Conservation (phyloP, 2,329 filamentous ascomycete species). For the Fusarium floridanum region DNA sequence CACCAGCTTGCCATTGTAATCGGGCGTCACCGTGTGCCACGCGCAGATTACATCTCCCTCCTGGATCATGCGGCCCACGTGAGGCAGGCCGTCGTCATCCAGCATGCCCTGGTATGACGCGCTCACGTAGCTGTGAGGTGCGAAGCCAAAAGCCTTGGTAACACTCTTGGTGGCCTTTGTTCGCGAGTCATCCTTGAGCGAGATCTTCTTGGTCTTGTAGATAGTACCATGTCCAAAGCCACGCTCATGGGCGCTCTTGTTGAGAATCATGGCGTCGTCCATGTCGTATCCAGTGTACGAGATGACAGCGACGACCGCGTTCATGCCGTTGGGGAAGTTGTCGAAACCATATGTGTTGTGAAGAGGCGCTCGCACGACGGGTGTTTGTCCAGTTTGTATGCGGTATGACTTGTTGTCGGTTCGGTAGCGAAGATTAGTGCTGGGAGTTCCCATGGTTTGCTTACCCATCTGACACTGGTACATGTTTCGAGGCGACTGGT, state of each 20-base stretch:
- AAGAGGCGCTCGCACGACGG: slow-evolving; percentile 89
- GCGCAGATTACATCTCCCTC: slow-evolving; percentile 90
- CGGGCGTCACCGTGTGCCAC: slow-evolving; percentile 87
- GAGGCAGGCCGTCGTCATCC: slow-evolving; percentile 88
- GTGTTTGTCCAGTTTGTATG: slow-evolving; percentile 95
- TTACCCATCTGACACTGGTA: slow-evolving; percentile 99
- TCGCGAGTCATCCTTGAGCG: slow-evolving; percentile 83
- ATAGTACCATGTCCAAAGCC: slow-evolving; percentile 96
- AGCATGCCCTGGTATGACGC: slow-evolving; percentile 78
- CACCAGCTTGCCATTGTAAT: slow-evolving; percentile 81
- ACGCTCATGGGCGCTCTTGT: slow-evolving; percentile 95
- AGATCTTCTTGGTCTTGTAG: slow-evolving; percentile 96
- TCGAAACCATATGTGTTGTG: slow-evolving; percentile 98
- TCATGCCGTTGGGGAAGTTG: slow-evolving; percentile 97
- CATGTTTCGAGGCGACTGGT: slow-evolving; percentile 99
- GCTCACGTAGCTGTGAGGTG: slow-evolving; percentile 79
- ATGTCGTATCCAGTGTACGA: slow-evolving; percentile 99
- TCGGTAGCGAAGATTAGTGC: slow-evolving; percentile 84
- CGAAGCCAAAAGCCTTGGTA: slow-evolving; percentile 90
- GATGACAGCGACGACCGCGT: slow-evolving; percentile 96
- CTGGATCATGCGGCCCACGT: slow-evolving; percentile 80
- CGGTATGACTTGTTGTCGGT: slow-evolving; percentile 98
- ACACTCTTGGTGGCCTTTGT: slow-evolving; percentile 76
- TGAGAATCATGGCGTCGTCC: slow-evolving; percentile 99
- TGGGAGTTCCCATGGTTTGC: slow-evolving; percentile 98